Evolutionary conservation across 139 green algal genomes (phyloP).

Genomic region (Chlamydomonas incerta): DNA sequence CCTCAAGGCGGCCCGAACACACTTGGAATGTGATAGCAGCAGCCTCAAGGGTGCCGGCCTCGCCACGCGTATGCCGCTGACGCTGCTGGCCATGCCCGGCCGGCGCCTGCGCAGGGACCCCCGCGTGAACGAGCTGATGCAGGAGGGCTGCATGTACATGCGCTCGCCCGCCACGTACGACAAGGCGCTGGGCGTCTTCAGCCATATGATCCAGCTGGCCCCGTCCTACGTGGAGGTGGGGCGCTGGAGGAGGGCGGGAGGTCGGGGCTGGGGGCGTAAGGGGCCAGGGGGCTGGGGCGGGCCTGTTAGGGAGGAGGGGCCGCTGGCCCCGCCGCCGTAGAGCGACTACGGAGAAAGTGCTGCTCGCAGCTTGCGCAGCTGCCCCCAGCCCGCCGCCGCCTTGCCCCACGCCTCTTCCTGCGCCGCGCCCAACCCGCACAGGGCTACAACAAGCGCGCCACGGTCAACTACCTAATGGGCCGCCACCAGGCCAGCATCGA

Average conservation of each 20-base stretch:
- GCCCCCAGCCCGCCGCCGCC: too few relatives aligned
- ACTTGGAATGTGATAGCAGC: too few relatives aligned
- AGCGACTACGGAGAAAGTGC: too few relatives aligned
- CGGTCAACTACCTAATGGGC: constrained; percentile 69
- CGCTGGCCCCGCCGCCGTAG: too few relatives aligned
- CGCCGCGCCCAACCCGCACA: too few relatives aligned
- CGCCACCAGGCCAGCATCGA: constrained; percentile 64
- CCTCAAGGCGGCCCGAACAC: too few relatives aligned
- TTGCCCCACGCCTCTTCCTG: too few relatives aligned
- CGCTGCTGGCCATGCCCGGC: not conserved
- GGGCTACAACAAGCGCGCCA: constrained; percentile 84
- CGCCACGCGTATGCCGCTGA: too few relatives aligned
- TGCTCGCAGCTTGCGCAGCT: too few relatives aligned
- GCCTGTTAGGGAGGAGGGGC: too few relatives aligned
- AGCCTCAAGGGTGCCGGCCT: too few relatives aligned
- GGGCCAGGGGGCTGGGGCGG: too few relatives aligned
- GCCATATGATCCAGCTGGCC: constrained; percentile 42
- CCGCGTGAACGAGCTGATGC: constrained; percentile 53
- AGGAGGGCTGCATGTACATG: constrained; percentile 57
- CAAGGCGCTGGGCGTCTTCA: constrained; percentile 54
- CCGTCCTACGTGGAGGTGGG: constrained; percentile 60
- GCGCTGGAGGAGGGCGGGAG: constrained; percentile 45
- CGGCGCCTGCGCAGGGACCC: constrained; percentile 30
- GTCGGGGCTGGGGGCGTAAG: not conserved
- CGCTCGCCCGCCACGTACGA: constrained; percentile 21